These are phyloP conservation scores for Suillus tomentosus DNA, from an alignment of 768 basidiomycete genomes.

Conservation along the genomic window DNA sequence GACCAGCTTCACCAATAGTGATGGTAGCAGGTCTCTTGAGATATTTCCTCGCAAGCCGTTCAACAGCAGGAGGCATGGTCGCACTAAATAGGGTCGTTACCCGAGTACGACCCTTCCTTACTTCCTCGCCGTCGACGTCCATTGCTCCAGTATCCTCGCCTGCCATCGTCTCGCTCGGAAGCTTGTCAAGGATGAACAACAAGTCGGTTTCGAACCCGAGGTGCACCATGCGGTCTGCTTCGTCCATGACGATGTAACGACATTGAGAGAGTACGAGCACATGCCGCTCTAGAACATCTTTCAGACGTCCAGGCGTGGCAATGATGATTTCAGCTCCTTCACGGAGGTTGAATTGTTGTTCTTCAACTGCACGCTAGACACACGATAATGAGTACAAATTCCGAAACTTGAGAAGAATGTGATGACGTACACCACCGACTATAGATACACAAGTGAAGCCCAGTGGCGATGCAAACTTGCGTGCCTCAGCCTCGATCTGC, in stretches of 20 bases:
- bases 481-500: conserved; percentile 92
- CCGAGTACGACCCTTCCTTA: conserved; percentile 68
- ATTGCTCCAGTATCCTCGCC: conserved; percentile 76
- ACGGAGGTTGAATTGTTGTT: conserved; percentile 97
- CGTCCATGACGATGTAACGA: conserved; percentile 99
- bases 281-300: conserved; percentile 95
- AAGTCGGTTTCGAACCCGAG: conserved; percentile 95
- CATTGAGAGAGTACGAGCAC: conserved; percentile 96
- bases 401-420: conserved; percentile 10
- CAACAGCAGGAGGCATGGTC: conserved; percentile 98
- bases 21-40: conserved; percentile 91
- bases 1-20: conserved; percentile 97
- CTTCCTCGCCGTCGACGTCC: conserved; percentile 74
- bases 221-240: conserved; percentile 99
- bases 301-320: conserved; percentile 96
- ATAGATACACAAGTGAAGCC: conserved; percentile 97
- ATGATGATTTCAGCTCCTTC: conserved; percentile 99
- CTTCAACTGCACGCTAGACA: conserved; percentile 83
- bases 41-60: conserved; percentile 93
- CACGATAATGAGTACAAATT: conserved; percentile 19
- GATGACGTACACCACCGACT: conserved; percentile 79
- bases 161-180: conserved; percentile 85
- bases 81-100: conserved; percentile 98
- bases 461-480: conserved; percentile 87
- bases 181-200: conserved; percentile 90